Evolutionary conservation across 495 filamentous ascomycete species (phyloP).

Genomic region (Chaetomium fimeti): DNA sequence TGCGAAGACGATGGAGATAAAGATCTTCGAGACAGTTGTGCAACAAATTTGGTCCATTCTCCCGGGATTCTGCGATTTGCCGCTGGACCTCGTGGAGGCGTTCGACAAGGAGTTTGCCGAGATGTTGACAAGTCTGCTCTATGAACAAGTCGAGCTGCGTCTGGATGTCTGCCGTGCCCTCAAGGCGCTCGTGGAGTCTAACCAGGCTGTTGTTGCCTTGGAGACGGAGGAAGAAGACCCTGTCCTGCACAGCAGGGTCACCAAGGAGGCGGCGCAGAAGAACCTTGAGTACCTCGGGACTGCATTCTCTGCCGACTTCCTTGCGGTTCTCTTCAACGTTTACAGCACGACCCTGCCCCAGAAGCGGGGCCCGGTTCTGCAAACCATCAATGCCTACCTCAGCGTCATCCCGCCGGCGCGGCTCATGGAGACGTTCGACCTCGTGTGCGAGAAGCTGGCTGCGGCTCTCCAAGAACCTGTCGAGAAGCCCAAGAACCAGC

Average conservation of each 20-base stretch:
- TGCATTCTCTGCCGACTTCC: slow-evolving; percentile 74
- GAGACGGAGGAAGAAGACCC: slow-evolving; percentile 61
- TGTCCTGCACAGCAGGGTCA: slow-evolving; percentile 67
- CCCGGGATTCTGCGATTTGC: slow-evolving; percentile 93
- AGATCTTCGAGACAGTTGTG: slow-evolving; percentile 95
- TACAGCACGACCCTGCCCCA: slow-evolving; percentile 94
- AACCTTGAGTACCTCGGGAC: slow-evolving; percentile 74
- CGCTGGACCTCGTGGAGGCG: slow-evolving; percentile 69
- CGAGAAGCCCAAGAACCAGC: slow-evolving; percentile 56
- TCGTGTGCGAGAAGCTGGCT: slow-evolving; percentile 81
- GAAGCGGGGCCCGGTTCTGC: slow-evolving; percentile 81
- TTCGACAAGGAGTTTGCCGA: slow-evolving; percentile 93
- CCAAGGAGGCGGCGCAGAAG: slow-evolving; percentile 67
- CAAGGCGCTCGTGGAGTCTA: slow-evolving; percentile 84
- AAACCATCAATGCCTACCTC: slow-evolving; percentile 90
- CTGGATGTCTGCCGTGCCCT: slow-evolving; percentile 82
- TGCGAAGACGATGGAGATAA: slow-evolving; percentile 88
- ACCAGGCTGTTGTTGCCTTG: slow-evolving; percentile 71
- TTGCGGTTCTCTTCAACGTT: slow-evolving; percentile 96
- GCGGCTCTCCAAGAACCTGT: slow-evolving; percentile 63
- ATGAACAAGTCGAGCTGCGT: slow-evolving; percentile 84
- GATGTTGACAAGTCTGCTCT: slow-evolving; percentile 83
- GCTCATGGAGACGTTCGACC: slow-evolving; percentile 79
- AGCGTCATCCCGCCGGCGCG: slow-evolving; percentile 76
- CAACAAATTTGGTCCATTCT: slow-evolving; percentile 93